Evolutionary conservation across 208 protist species (phyloP), one percentile per base, ranked within the genome.

Genomic region (Angomonas deanei): DNA sequence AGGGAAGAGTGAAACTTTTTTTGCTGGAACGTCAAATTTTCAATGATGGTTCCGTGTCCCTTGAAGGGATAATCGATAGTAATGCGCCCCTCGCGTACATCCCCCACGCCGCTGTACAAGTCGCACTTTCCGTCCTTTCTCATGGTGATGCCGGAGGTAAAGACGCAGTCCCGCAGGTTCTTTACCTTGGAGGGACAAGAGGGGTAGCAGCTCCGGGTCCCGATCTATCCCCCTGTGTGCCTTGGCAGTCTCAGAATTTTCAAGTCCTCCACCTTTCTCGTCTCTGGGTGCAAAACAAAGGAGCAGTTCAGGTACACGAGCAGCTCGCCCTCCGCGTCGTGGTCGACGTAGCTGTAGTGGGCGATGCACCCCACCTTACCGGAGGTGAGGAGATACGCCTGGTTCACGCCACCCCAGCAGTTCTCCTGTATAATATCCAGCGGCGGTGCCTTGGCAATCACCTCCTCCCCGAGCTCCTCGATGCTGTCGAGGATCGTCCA

Each of bases 11-110:
- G 24, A 63, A 11, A 63, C 2, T 4, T 26, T 28, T 26, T 47
- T 39, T 65, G 4, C 13, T 47, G 31, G 28, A 48, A 47, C 31
- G 28, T 56, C 28, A 6, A 54, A 58, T 61, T 61, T 46, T 71
- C 72, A 1, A 76, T 68, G 11, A 85, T 81, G 4, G 61, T 23
- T 17, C 79, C 79, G 26, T 82, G 73, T 11, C 74, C 74, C 33
- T 80, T 74, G 59, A 85, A 85, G 2, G 79, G 79, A 64, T 85
- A 85, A 58, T 85, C 79, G 61, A 85, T 85, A 4, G 68, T 63
- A 17, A 63, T 49, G 13, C 67, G 61, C 0, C 79, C 79, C 19
- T 77, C 64, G 6, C 34, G 42, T 19, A 64, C 60, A 57, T 83
- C 77, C 0, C 72, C 68, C 0, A 79, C 2, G n/a, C 77, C 77